Evolutionary conservation across 192 early-diverging fungal genomes (phyloP), one percentile per base, ranked within the genome.

Genomic region (Piromyces finnis): DNA sequence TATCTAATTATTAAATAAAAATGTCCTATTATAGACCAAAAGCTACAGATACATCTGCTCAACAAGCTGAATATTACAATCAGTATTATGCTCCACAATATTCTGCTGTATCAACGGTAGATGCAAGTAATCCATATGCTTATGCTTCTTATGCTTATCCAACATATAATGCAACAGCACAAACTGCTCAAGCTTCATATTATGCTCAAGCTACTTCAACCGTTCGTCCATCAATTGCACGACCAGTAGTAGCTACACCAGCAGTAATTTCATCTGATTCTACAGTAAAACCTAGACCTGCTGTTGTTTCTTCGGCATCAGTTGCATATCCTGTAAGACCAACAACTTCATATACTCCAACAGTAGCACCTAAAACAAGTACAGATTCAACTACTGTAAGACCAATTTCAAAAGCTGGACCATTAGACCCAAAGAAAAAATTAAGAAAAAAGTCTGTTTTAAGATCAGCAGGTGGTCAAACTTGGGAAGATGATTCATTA

Each of bases 401-500:
- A 68, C 51, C 51, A 68, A 1, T 18, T n/a, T 26, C 26, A 9
- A 68, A 68, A n/a, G 51, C 9, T 26, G 9, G 26, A 7, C 26
- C 22, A 27, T 0, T 6, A n/a, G 51, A 68, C 16, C 41, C 41
- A 51, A 51, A 30, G 87, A 87, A 80, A 87, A 82, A 79, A 79
- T 78, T 29, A 93, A 92, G n/a, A 83, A 88, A 90, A 78, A 91
- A 89, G 59, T 88, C 89, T 22, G 85, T 93, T 11, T 82, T 96
- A 32, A 86, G 97, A 36, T 89, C 90, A 37, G 97, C 95, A 0
- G 97, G 94, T 78, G 97, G 97, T 27, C 91, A 96, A 83, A 89
- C 92, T 29, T 98, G 97, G 97, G 95, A 97, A 82, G 97, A 98
- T 81, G 80, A 87, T 27, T 91, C 94, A 12, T 84, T 98, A 68